Percentiles rank a stretch among this genome's conserved stretches.
Evolutionary conservation across 2,329 filamentous ascomycete genomes (phyloP).

Genomic region (Fusarium caatingaense): DNA sequence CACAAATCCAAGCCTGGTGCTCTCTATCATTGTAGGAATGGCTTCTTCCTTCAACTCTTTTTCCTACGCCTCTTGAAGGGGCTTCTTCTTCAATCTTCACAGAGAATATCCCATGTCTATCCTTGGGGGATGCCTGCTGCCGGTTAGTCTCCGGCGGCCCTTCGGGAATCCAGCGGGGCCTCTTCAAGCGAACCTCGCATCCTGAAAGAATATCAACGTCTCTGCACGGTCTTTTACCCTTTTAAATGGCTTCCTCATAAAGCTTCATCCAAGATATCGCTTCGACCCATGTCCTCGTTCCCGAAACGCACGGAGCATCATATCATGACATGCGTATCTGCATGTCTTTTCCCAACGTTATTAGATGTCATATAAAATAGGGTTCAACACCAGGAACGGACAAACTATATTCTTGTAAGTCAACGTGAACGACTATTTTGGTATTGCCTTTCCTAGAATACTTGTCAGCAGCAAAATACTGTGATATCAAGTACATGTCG

Average conservation of each 20-base stretch:
- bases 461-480: not conserved
- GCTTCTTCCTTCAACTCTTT: not conserved
- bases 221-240: not conserved
- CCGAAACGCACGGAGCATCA: constrained; percentile 25
- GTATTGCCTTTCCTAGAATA: not conserved
- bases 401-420: not conserved
- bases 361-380: not conserved
- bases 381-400: not conserved
- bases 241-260: not conserved
- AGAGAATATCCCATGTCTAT: not conserved
- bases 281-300: constrained; percentile 11
- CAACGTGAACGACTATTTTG: not conserved
- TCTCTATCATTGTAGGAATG: too few relatives aligned
- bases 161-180: not conserved
- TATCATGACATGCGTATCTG: not conserved
- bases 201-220: not conserved
- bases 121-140: not conserved
- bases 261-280: not conserved
- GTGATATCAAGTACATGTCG: not conserved
- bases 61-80: not conserved
- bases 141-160: not conserved
- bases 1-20: too few relatives aligned
- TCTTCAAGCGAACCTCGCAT: not conserved
- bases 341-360: not conserved
- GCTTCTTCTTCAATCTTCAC: not conserved